A percentile compares a stretch with the other conserved stretches of the same genome.
Conservation (phyloP, 345 rosid genomes). For the Stellera chamaejasme region DNA sequence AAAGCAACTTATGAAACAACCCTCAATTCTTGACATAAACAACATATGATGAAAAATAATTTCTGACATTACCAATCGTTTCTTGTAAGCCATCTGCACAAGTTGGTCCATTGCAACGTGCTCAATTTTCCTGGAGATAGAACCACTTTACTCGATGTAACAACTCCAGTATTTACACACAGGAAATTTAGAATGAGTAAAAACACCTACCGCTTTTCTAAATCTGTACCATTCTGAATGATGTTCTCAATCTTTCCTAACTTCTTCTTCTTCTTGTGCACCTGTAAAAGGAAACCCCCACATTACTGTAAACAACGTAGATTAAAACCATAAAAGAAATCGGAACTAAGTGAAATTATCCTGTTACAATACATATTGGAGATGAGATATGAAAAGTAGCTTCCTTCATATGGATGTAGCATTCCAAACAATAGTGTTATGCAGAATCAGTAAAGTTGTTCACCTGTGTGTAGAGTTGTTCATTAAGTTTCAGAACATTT, state of each 20-base stretch:
- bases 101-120: slow-evolving; percentile 79
- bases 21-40: neutral
- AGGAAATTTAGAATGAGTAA: slow-evolving; percentile 7
- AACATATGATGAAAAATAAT: neutral
- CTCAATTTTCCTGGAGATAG: slow-evolving; percentile 60
- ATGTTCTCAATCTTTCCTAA: slow-evolving; percentile 54
- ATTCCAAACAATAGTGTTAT: neutral
- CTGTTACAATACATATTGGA: neutral
- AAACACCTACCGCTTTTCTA: slow-evolving; percentile 50
- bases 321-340: neutral
- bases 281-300: slow-evolving; percentile 30
- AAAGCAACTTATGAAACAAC: neutral
- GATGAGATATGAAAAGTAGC: neutral
- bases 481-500: slow-evolving; percentile 60
- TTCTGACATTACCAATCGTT: slow-evolving; percentile 52
- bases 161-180: slow-evolving; percentile 3
- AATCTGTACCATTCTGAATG: slow-evolving; percentile 40
- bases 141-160: slow-evolving; percentile 15
- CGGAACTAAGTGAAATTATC: neutral
- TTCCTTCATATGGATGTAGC: neutral
- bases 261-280: slow-evolving; percentile 47
- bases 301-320: neutral
- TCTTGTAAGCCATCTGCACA: slow-evolving; percentile 74
- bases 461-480: slow-evolving; percentile 70
- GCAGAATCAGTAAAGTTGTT: slow-evolving; percentile 3